These are phyloP conservation scores for Fusarium temperatum DNA, from an alignment of 2,329 filamentous ascomycete genomes.

Conservation along the genomic window DNA sequence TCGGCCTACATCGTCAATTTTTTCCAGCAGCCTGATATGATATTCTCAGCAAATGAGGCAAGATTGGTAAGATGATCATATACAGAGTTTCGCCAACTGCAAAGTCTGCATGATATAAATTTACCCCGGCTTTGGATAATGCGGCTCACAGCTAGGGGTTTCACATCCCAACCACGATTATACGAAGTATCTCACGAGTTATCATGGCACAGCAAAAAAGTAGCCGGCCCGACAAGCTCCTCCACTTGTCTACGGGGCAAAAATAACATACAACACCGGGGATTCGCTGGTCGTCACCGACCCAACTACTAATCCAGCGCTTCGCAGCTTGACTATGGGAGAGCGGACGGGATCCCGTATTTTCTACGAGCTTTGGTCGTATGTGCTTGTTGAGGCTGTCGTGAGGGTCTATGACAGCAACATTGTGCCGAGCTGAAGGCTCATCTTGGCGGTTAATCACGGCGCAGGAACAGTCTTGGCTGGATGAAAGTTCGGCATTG, in stretches of 20 bases:
- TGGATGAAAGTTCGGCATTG: not conserved
- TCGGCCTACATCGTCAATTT: constrained; percentile 10
- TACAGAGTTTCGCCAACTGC: not conserved
- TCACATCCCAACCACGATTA: not conserved
- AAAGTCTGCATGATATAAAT: not conserved
- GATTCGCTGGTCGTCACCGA: constrained; percentile 28
- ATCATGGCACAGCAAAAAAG: not conserved
- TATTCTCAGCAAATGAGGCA: not conserved
- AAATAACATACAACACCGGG: constrained; percentile 23
- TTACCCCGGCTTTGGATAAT: not conserved
- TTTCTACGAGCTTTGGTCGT: constrained; percentile 27
- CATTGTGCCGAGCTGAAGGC: not conserved
- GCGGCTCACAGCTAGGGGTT: not conserved
- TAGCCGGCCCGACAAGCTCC: not conserved
- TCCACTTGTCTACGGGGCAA: not conserved
- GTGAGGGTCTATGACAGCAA: not conserved
- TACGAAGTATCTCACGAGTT: not conserved
- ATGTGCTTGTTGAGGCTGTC: not conserved
- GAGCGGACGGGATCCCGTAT: constrained; percentile 26
- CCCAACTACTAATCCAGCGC: constrained; percentile 26
- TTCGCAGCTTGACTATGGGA: constrained; percentile 21
- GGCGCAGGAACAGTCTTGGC: not conserved
- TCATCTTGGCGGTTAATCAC: not conserved
- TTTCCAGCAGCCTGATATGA: not conserved
- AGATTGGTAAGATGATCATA: constrained; percentile 3